Conservation (phyloP, 2,329 filamentous ascomycete genomes). For the Sporothrix pseudoabietina region DNA sequence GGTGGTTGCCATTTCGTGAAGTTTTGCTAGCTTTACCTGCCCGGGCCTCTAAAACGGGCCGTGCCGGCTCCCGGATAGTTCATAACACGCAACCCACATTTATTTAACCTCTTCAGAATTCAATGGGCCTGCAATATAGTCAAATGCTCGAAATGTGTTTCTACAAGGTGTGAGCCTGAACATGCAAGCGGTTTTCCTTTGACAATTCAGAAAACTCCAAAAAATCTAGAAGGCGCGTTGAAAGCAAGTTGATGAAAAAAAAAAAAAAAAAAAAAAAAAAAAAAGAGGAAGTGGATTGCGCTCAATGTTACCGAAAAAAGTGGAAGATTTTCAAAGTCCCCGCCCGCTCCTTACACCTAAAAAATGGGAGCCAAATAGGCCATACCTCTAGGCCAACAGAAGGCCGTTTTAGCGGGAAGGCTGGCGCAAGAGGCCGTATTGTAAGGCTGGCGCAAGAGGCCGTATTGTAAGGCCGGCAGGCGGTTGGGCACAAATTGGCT, state of each 20-base stretch:
- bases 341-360: neutral
- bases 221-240: too few relatives aligned
- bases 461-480: neutral
- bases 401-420: slow-evolving; percentile 15
- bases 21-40: slow-evolving; percentile 10
- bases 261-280: too few relatives aligned
- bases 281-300: neutral
- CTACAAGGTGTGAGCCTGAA: neutral
- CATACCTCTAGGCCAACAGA: slow-evolving; percentile 1
- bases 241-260: neutral
- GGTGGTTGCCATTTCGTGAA: slow-evolving; percentile 17
- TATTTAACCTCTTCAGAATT: neutral
- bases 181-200: neutral
- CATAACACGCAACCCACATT: slow-evolving; percentile 25
- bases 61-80: slow-evolving; percentile 35
- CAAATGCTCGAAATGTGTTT: neutral
- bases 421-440: neutral
- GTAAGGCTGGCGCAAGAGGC: neutral
- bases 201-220: neutral
- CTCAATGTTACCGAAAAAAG: neutral
- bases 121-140: neutral
- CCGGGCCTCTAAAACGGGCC: slow-evolving; percentile 36
- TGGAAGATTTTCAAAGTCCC: neutral
- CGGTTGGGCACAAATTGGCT: slow-evolving; percentile 9
- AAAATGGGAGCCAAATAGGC: neutral